Base-by-base conservation (phyloP, 306 rosid species). In the Pachyrhizus erosus region DNA sequence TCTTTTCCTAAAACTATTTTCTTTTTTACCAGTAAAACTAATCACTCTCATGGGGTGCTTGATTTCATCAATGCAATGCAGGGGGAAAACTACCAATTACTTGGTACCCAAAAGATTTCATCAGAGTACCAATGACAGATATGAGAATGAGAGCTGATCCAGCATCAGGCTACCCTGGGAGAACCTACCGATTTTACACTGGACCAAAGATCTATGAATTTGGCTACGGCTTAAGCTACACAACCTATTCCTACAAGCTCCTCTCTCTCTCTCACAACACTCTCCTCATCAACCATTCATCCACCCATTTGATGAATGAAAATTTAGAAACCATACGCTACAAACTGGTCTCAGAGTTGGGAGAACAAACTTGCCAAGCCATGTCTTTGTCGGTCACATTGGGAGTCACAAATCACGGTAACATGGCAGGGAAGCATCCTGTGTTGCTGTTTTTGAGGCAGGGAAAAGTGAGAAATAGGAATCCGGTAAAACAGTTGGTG, bases 41-140 rank as follows among this genome's bases (percentile, higher is more conserved):
- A 62, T 29, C 5, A 62, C 69, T 62, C 21, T 7, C 2, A 9
- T 1, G 29, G 4, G 49, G 8, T 37, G 7, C 0, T 37, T 68
- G n/a, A 9, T 42, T 69, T 42, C 3, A 77, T 14, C 12, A 21
- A 2, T 78, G 73, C 85, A 92, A 33, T 81, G 87, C 89, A 96
- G 98, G 99, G 18, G 99, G 98, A 26, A 92, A 89, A 88, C 79
- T 96, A 73, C 99, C 99, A 72, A 33, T 96, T 3, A 93, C 98
- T 72, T 96, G 98, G 99, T 93, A 96, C 75, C 90, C 92, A 34
- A 68, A 68, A 69, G 92, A 91, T 51, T 96, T 55, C 84, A 72
- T 87, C 29, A 91, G 52, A 79, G 78, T 89, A 37, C 91, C 97
- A 64, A 96, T 96, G 99, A 96, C 97, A 48, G 98, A 96, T 90